phyloP scores from a whole-genome alignment of 805 yeast genomes.

The Kodamaea jinghongensis region DNA sequence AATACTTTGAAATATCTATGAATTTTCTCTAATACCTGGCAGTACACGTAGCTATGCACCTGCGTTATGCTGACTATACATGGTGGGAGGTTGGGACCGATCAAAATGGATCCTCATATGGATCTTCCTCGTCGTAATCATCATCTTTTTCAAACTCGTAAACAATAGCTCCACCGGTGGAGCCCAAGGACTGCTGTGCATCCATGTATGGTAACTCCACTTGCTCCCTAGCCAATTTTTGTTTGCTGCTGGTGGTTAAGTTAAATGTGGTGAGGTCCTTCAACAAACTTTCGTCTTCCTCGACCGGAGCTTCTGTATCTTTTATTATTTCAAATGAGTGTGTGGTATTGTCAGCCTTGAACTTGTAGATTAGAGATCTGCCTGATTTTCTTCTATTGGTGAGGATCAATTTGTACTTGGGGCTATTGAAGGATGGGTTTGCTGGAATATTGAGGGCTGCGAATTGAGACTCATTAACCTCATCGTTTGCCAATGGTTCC shows the following conservation, averaged over 20 bases:
- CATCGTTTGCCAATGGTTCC: constrained; percentile 40
- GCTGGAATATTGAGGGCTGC: constrained; percentile 47
- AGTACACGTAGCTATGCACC: no score
- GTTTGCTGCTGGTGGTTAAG: constrained; percentile 69
- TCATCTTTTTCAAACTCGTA: constrained; percentile 96
- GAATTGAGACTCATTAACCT: constrained; percentile 46
- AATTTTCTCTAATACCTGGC: neutral
- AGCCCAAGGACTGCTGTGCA: constrained; percentile 68
- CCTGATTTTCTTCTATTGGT: constrained; percentile 84
- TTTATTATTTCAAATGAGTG: constrained; percentile 41
- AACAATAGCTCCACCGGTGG: constrained; percentile 86
- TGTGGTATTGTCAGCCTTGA: constrained; percentile 45
- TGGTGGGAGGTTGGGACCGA: no score
- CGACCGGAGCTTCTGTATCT: constrained; percentile 20
- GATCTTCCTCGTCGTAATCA: constrained; percentile 97
- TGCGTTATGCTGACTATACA: no score
- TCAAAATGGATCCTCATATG: constrained; percentile 92
- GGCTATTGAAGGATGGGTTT: constrained; percentile 42
- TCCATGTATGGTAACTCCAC: constrained; percentile 90
- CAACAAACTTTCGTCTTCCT: constrained; percentile 54
- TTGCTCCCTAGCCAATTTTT: constrained; percentile 72
- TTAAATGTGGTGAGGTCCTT: constrained; percentile 86
- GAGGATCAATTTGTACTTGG: constrained; percentile 47
- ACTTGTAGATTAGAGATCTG: constrained; percentile 59
- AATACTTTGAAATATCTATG: neutral